phyloP scores from a whole-genome alignment of 169 alveolate species.

The Sarcocystis neurona region DNA sequence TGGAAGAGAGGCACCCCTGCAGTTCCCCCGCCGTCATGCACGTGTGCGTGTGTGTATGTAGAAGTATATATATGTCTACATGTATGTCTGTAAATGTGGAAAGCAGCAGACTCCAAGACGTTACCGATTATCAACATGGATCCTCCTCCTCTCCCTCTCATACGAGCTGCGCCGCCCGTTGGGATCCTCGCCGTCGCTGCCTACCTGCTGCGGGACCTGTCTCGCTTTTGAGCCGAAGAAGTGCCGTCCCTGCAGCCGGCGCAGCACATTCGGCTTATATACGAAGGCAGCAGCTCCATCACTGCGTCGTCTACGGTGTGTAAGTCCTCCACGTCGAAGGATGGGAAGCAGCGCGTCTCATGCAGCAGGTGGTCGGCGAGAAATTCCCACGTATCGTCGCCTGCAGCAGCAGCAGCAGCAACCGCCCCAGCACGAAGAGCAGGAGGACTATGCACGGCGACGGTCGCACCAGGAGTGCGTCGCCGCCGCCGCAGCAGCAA shows the following conservation, averaged over 20 bases:
- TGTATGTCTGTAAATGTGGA: too few relatives aligned
- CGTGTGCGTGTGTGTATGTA: too few relatives aligned
- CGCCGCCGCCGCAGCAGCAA: not conserved
- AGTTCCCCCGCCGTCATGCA: too few relatives aligned
- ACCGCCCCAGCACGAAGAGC: not conserved
- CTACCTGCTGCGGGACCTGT: not conserved
- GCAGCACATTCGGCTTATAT: too few relatives aligned
- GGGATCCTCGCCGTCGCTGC: too few relatives aligned
- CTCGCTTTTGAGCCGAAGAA: not conserved
- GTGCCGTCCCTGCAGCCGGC: not conserved
- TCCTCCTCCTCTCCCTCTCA: too few relatives aligned
- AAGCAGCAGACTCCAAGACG: too few relatives aligned
- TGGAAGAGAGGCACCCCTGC: too few relatives aligned
- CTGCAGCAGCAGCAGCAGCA: conserved; percentile 41
- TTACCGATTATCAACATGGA: too few relatives aligned
- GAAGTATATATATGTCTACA: too few relatives aligned
- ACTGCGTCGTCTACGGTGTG: conserved; percentile 77
- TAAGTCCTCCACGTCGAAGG: conserved; percentile 77
- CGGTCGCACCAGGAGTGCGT: not conserved
- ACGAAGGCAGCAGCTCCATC: conserved; percentile 42
- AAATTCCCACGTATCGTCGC: conserved; percentile 82
- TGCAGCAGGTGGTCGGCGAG: conserved; percentile 72
- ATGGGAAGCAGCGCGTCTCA: conserved; percentile 69
- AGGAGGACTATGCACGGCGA: not conserved
- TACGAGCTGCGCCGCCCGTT: too few relatives aligned